Percentiles rank a stretch among this genome's conserved stretches.
phyloP scores from a whole-genome alignment of 2,329 filamentous ascomycete species.

The Emergomyces pasteurianus region DNA sequence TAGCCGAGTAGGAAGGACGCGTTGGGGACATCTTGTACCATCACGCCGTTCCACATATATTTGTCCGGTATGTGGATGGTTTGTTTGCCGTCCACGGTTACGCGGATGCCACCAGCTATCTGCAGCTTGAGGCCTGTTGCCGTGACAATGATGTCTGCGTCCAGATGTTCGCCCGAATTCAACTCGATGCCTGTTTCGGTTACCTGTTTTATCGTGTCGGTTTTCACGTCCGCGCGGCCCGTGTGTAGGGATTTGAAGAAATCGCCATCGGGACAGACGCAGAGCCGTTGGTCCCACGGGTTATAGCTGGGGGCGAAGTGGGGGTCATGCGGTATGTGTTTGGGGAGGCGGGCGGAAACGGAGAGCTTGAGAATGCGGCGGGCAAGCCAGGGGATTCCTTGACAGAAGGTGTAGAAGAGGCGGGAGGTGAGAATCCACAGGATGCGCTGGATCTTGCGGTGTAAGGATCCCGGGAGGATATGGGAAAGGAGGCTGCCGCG shows the following conservation, averaged over 20 bases:
- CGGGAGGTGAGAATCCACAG: conserved; percentile 35
- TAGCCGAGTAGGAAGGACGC: conserved; percentile 32
- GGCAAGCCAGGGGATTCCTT: conserved; percentile 40
- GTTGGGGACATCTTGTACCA: conserved; percentile 36
- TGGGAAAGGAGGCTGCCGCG: conserved; percentile 26
- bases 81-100: conserved; percentile 28
- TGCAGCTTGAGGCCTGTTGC: conserved; percentile 34
- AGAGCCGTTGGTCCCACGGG: conserved; percentile 65
- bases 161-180: conserved; percentile 29
- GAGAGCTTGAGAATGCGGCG: conserved; percentile 36
- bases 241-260: conserved; percentile 43
- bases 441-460: conserved; percentile 32
- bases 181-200: conserved; percentile 39
- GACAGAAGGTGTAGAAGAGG: conserved; percentile 43
- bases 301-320: conserved; percentile 55
- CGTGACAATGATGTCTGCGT: conserved; percentile 34
- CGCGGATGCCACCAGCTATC: conserved; percentile 24
- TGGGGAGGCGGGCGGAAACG: conserved; percentile 43
- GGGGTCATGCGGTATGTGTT: conserved; percentile 41
- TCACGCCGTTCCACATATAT: conserved; percentile 32
- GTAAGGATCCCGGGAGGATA: conserved; percentile 25
- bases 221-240: conserved; percentile 43
- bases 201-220: conserved; percentile 42
- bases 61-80: conserved; percentile 22
- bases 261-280: conserved; percentile 52